Evolutionary conservation across 371 early-diverging fungal genomes (phyloP), one percentile per base, ranked within the genome.

Genomic region (Blakeslea trispora): DNA sequence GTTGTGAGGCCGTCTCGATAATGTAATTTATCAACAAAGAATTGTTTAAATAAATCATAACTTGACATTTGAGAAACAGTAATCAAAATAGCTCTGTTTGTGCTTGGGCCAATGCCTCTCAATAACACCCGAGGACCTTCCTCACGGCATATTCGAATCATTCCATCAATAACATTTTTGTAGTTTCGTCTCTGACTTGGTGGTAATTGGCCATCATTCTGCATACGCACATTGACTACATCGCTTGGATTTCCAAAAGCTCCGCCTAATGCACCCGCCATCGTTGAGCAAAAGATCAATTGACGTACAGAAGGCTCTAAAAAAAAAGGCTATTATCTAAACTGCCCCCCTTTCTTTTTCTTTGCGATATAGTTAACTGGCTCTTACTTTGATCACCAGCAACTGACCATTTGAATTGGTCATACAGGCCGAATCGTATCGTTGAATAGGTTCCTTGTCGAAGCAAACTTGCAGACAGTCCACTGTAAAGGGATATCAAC

Each of bases 381-480:
- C 10, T 44, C 59, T 68, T 64, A 79, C 79, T 75, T 22, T 65
- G 58, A 62, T 83, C 74, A 2, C 72, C 63, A 39, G 71, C 69
- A 1, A 85, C 70, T 13, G 62, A 39, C 53, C 71, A 72, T 55
- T 84, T 84, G 55, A 85, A 71, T 23, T 61, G 49, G 23, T 90
- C 90, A 63, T 90, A 90, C 0, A 83, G 61, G 5, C 83, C 85
- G 55, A 90, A 89, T 3, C 90, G 82, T 18, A 85, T 79, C 35
- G 87, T 90, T 13, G 88, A 85, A 63, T 90, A 89, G 1, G 89
- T 88, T 57, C 79, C 78, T 48, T 89, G 88, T 18, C 90, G 73
- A 31, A 90, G 61, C 6, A 90, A 61, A 44, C 84, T 79, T 0
- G 90, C 89, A 13, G 81, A 81, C 6, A 89, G 57, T 3, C 90